Evolutionary conservation across 192 early-diverging fungal species (phyloP), one percentile per base, ranked within the genome.

Genomic region (Phlyctochytrium arcticum): DNA sequence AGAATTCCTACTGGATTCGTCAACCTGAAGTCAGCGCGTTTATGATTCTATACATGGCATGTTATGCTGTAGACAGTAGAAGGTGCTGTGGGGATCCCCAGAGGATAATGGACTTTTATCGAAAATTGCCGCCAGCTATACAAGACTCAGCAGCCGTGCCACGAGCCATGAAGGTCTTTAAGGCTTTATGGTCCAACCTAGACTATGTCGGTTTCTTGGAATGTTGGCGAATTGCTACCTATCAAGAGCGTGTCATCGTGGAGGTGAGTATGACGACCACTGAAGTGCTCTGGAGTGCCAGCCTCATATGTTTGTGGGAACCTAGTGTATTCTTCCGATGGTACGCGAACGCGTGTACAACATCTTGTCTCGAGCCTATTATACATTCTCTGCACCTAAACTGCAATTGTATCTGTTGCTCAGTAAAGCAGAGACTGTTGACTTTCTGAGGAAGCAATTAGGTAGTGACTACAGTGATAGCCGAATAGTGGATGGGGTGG

Each of bases 341-440:
- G 59, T 48, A 21, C 59, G 44, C 27, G 33, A 59, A 17, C 56
- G 64, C 23, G 39, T 49, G 9, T 39, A 63, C 15, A 21, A 27
- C 3, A 60, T 72, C 31, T 39, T 72, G 33, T 23, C 10, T 33
- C 66, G 53, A 36, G 62, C 63, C 32, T 72, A 72, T 29, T 67
- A 50, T 57, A 72, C 63, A 7, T 36, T 53, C 24, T 63, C 70
- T 5, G 36, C 17, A 35, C 19, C 19, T 2, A 5, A 21, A 29
- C 68, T 66, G 31, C 55, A 21, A 23, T 26, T 1, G 42, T 44
- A 29, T 6, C 34, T 57, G 39, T 6, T 31, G 54, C 30, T 17
- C 5, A 32, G 21, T 17, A 21, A 32, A 58, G 3, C 34, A 24
- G 62, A 53, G 24, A 29, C 10, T 17, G 30, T 33, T 29, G 55